These are phyloP conservation scores for Fusarium anguioides DNA, from an alignment of 2,329 filamentous ascomycete genomes.

Conservation along the genomic window DNA sequence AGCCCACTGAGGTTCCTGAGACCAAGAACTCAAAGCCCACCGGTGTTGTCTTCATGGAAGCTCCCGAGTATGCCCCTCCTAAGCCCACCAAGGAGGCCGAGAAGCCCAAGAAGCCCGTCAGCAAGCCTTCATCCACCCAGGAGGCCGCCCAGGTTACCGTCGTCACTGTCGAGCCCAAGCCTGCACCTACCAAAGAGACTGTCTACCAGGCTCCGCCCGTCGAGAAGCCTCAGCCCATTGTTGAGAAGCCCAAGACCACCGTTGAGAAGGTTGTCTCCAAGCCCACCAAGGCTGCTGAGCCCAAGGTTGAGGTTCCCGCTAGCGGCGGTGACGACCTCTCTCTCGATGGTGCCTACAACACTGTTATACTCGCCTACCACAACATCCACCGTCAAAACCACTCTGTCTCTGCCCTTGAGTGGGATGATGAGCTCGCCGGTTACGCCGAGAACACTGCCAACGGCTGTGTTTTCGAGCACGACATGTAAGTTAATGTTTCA, in stretches of 20 bases:
- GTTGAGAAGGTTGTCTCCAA: conserved; percentile 22
- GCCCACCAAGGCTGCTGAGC: conserved; percentile 23
- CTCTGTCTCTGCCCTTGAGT: conserved; percentile 72
- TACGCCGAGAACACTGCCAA: conserved; percentile 73
- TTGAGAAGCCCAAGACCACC: conserved; percentile 25
- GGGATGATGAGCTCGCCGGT: conserved; percentile 71
- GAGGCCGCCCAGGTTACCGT: conserved; percentile 26
- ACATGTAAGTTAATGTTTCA: conserved; percentile 68
- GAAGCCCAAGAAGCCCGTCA: conserved; percentile 24
- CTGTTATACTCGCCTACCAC: conserved; percentile 75
- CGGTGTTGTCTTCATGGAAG: conserved; percentile 44
- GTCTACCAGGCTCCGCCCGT: conserved; percentile 5
- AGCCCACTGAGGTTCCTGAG: conserved; percentile 28
- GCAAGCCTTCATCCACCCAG: conserved; percentile 23
- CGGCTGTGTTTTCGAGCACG: conserved; percentile 78
- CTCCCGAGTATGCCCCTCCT: conserved; percentile 10
- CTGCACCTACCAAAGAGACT: conserved; percentile 4
- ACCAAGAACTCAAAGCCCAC: neutral
- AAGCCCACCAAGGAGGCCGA: conserved; percentile 19
- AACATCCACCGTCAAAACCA: conserved; percentile 89
- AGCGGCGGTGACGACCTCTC: conserved; percentile 18
- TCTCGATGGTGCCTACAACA: conserved; percentile 46
- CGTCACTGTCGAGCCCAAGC: conserved; percentile 15
- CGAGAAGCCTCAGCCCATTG: neutral
- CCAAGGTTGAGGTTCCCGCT: conserved; percentile 9